Conservation (phyloP, 768 basidiomycete species). For the Boletus edulis region DNA sequence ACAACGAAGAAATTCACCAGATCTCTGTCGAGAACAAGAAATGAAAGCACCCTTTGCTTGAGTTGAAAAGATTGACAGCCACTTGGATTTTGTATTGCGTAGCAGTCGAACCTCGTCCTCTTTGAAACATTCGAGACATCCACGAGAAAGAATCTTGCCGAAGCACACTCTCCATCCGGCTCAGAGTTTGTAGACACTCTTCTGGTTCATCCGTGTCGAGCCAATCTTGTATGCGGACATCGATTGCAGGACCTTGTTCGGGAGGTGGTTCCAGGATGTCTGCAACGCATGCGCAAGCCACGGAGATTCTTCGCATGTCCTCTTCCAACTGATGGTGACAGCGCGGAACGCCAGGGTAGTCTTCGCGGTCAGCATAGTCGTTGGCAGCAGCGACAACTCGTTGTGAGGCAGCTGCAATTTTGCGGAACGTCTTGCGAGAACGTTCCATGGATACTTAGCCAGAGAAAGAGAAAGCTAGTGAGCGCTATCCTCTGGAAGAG, state of each 20-base stretch:
- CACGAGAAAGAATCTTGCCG: not conserved
- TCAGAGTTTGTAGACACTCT: not conserved
- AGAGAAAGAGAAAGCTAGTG: too few relatives aligned
- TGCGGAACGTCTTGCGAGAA: constrained; percentile 1
- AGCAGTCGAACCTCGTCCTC: not conserved
- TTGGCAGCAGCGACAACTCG: not conserved
- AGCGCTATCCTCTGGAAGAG: too few relatives aligned
- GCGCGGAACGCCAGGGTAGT: not conserved
- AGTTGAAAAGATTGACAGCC: not conserved
- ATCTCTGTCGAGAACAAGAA: constrained; percentile 1
- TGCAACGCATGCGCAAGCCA: constrained; percentile 1
- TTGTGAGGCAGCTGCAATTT: not conserved
- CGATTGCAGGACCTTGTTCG: not conserved
- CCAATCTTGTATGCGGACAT: constrained; percentile 2
- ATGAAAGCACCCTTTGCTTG: not conserved
- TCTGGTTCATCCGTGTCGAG: not conserved
- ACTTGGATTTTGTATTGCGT: not conserved
- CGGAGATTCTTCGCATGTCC: constrained; percentile 4
- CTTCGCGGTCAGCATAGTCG: not conserved
- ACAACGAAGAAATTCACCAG: not conserved
- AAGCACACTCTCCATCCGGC: not conserved
- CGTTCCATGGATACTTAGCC: constrained; percentile 4
- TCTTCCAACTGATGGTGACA: constrained; percentile 5
- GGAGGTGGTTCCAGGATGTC: not conserved
- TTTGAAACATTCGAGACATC: not conserved